phyloP scores from a whole-genome alignment of 176 grass and related monocot genomes.

The Carex myosuroides region DNA sequence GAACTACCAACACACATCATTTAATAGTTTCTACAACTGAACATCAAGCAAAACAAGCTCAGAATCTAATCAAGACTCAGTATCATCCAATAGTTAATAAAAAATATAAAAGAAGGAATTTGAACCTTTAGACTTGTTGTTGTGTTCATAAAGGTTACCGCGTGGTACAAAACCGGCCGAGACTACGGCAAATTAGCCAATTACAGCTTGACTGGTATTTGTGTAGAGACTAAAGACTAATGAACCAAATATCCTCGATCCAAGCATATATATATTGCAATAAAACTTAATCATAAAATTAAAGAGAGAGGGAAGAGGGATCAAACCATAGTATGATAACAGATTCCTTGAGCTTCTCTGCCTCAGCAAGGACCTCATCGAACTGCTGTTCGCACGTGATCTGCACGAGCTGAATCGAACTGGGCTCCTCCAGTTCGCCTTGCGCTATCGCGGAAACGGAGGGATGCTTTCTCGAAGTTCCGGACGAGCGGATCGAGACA shows the following conservation, averaged over 20 bases:
- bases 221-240: background rate
- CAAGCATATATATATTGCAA: no score
- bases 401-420: slow-evolving; percentile 48
- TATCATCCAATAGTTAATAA: no score
- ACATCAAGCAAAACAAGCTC: no score
- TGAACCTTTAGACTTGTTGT: no score
- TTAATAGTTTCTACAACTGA: no score
- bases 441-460: background rate
- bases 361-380: slow-evolving; percentile 50
- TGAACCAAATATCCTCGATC: no score
- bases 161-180: no score
- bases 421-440: slow-evolving; percentile 35
- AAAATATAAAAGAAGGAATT: background rate
- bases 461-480: background rate
- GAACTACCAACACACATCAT: no score
- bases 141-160: no score
- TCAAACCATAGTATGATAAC: slow-evolving; percentile 66
- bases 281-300: no score
- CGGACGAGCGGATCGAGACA: slow-evolving; percentile 1
- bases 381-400: slow-evolving; percentile 65
- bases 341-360: slow-evolving; percentile 46
- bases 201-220: background rate
- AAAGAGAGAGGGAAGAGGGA: background rate
- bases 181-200: background rate
- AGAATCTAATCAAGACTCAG: no score